These are phyloP conservation scores for Pyrenula aspistea DNA, from an alignment of 495 filamentous ascomycete species.

Conservation along the genomic window DNA sequence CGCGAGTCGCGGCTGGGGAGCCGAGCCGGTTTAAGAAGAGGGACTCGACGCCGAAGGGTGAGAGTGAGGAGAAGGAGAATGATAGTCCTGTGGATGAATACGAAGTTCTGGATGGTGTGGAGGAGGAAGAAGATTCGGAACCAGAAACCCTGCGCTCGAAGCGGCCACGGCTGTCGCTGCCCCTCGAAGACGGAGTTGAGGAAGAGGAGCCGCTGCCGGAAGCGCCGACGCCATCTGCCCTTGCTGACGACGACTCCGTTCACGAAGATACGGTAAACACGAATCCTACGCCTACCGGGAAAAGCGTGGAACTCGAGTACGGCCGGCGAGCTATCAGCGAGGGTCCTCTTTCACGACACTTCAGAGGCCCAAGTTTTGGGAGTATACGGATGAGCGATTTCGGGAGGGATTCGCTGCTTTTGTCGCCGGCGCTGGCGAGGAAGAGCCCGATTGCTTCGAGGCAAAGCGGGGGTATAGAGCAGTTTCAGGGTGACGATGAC, in stretches of 20 bases:
- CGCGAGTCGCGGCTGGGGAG: slow-evolving; percentile 9
- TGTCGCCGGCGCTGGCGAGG: neutral
- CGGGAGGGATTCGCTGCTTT: slow-evolving; percentile 15
- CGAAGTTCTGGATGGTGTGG: too few relatives aligned
- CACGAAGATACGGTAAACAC: slow-evolving; percentile 55
- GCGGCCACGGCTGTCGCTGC: slow-evolving; percentile 56
- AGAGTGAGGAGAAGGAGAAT: slow-evolving; percentile 2
- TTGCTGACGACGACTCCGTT: slow-evolving; percentile 43
- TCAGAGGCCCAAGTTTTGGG: slow-evolving; percentile 43
- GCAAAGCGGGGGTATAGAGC: slow-evolving; percentile 6
- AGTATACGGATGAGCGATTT: slow-evolving; percentile 52
- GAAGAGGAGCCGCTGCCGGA: slow-evolving; percentile 43
- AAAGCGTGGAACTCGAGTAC: slow-evolving; percentile 61
- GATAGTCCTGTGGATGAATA: slow-evolving; percentile 14
- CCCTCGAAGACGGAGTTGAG: slow-evolving; percentile 39
- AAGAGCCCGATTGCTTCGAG: neutral
- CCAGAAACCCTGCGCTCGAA: slow-evolving; percentile 33
- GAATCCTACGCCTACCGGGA: neutral
- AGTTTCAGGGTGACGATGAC: slow-evolving; percentile 24
- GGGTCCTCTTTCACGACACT: slow-evolving; percentile 25
- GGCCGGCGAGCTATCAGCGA: slow-evolving; percentile 49
- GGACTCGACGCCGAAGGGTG: neutral
- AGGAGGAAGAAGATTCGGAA: slow-evolving; percentile 51
- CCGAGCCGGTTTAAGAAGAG: slow-evolving; percentile 1
- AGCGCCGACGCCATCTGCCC: slow-evolving; percentile 43